A percentile compares a stretch with the other conserved stretches of the same genome.
phyloP scores from a whole-genome alignment of 805 yeast species.

The Candida loeiensis region DNA sequence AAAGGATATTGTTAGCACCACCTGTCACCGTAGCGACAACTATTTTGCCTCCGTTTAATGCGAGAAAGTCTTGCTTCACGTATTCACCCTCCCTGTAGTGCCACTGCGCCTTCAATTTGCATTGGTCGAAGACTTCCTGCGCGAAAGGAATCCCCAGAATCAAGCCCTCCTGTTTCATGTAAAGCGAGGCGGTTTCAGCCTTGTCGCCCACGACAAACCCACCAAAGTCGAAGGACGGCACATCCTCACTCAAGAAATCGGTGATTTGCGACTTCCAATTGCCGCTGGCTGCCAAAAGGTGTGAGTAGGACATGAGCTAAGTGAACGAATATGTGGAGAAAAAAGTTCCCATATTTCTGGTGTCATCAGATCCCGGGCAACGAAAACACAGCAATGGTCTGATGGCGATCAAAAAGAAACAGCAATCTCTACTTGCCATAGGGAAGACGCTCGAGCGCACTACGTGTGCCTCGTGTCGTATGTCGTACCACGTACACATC shows the following conservation, averaged over 20 bases:
- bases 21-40: constrained; percentile 79
- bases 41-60: constrained; percentile 49
- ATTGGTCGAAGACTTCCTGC: constrained; percentile 74
- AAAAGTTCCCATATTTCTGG: too few species aligned
- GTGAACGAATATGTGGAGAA: neutral
- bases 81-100: constrained; percentile 62
- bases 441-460: constrained; percentile 9
- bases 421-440: constrained; percentile 7
- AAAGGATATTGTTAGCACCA: constrained; percentile 70
- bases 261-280: constrained; percentile 79
- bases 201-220: constrained; percentile 90
- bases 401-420: constrained; percentile 1
- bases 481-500: constrained; percentile 46
- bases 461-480: constrained; percentile 50
- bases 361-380: neutral
- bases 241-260: constrained; percentile 78
- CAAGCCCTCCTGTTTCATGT: constrained; percentile 77
- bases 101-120: constrained; percentile 74
- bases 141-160: constrained; percentile 89
- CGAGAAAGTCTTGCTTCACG: constrained; percentile 39
- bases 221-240: constrained; percentile 91
- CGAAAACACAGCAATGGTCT: neutral
- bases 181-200: constrained; percentile 66
- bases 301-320: constrained; percentile 26
- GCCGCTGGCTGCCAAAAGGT: constrained; percentile 71